A percentile compares a stretch with the other conserved stretches of the same genome.
phyloP scores from a whole-genome alignment of 805 yeast species.

The Kodamaea jinghongensis region DNA sequence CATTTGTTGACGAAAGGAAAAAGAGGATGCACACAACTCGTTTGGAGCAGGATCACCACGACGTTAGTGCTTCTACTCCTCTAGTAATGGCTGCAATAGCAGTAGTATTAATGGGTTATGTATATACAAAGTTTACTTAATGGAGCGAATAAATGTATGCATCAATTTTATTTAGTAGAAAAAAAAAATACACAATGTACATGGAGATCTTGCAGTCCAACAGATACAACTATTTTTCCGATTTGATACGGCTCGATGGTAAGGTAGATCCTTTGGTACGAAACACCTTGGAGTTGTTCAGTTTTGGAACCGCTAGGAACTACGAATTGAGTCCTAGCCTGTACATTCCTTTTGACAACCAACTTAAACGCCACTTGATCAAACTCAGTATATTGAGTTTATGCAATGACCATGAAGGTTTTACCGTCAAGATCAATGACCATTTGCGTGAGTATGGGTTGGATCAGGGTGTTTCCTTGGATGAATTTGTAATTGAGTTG shows the following conservation, averaged over 20 bases:
- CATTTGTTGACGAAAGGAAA: too few species aligned
- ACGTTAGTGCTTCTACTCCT: too few species aligned
- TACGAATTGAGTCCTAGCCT: neutral
- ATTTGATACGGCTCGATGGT: neutral
- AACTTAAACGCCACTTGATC: slow-evolving; percentile 22
- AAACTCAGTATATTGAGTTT: slow-evolving; percentile 26
- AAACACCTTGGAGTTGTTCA: slow-evolving; percentile 36
- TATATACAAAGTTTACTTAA: too few species aligned
- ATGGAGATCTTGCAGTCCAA: slow-evolving; percentile 1
- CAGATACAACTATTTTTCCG: slow-evolving; percentile 8
- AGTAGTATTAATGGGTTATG: too few species aligned
- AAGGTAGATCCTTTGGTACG: slow-evolving; percentile 5
- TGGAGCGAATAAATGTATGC: too few species aligned
- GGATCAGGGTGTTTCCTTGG: slow-evolving; percentile 16
- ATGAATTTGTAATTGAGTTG: slow-evolving; percentile 22
- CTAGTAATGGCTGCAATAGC: too few species aligned
- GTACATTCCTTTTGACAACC: slow-evolving; percentile 13
- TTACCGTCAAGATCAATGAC: slow-evolving; percentile 16
- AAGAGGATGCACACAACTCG: too few species aligned
- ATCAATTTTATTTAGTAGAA: too few species aligned
- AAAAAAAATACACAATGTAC: neutral
- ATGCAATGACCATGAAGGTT: slow-evolving; percentile 22
- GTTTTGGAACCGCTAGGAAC: slow-evolving; percentile 29
- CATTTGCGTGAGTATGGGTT: slow-evolving; percentile 12
- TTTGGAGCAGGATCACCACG: too few species aligned